These are phyloP conservation scores for Wakefieldia striispora DNA, from an alignment of 768 basidiomycete species.

Conservation along the genomic window DNA sequence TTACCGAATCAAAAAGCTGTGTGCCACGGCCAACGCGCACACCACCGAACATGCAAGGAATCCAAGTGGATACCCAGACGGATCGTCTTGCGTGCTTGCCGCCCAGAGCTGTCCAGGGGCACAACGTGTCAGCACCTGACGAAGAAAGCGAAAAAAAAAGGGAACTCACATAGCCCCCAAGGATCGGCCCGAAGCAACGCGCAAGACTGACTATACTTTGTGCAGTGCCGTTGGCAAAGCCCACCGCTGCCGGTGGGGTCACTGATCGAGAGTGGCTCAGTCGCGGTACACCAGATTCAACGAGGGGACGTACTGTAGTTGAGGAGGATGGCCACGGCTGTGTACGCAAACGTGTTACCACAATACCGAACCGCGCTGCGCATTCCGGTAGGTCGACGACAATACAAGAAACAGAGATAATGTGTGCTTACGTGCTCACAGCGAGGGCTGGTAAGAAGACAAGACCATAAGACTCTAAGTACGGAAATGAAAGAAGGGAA, in stretches of 20 bases:
- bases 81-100: constrained; percentile 61
- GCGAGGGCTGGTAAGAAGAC: constrained; percentile 50
- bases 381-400: background rate
- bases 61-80: constrained; percentile 71
- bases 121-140: constrained; percentile 1
- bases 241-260: constrained; percentile 87
- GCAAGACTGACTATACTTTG: constrained; percentile 95
- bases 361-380: constrained; percentile 82
- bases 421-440: constrained; percentile 70
- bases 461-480: constrained; percentile 3
- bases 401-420: background rate
- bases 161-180: constrained; percentile 69
- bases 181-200: constrained; percentile 83
- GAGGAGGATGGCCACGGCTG: constrained; percentile 82
- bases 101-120: constrained; percentile 61
- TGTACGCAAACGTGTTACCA: constrained; percentile 87
- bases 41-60: constrained; percentile 65
- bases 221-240: constrained; percentile 92
- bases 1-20: constrained; percentile 74
- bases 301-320: constrained; percentile 65
- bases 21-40: constrained; percentile 61
- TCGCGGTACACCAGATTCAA: background rate
- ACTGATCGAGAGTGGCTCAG: constrained; percentile 42
- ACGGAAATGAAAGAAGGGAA: background rate
- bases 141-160: background rate